These are phyloP conservation scores for Paecilomyces sp. DNA, from an alignment of 2,329 filamentous ascomycete genomes.

Conservation along the genomic window DNA sequence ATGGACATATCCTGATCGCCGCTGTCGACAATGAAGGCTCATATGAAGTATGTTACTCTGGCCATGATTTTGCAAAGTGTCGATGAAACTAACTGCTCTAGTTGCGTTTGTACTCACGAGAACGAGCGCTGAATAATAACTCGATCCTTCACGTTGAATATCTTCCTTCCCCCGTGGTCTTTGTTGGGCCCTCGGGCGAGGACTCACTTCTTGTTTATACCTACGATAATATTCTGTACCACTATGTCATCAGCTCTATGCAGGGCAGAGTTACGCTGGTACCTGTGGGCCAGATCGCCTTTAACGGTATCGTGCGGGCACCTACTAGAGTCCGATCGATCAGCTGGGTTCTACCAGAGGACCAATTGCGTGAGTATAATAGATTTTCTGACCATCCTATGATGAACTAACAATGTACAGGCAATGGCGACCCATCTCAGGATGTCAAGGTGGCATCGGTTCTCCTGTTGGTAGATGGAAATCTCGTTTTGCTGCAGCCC, in stretches of 20 bases:
- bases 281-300: slow-evolving; percentile 95
- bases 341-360: slow-evolving; percentile 91
- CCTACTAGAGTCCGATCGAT: slow-evolving; percentile 86
- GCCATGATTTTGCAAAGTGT: background rate
- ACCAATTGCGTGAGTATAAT: slow-evolving; percentile 59
- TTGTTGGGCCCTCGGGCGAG: slow-evolving; percentile 81
- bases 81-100: slow-evolving; percentile 22
- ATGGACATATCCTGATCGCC: slow-evolving; percentile 88
- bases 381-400: background rate
- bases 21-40: slow-evolving; percentile 79
- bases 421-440: slow-evolving; percentile 86
- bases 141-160: slow-evolving; percentile 69
- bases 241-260: slow-evolving; percentile 77
- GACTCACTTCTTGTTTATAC: slow-evolving; percentile 96
- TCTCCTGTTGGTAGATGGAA: slow-evolving; percentile 93
- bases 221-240: slow-evolving; percentile 90
- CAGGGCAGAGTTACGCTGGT: slow-evolving; percentile 68
- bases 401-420: slow-evolving; percentile 24
- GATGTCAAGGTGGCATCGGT: slow-evolving; percentile 92
- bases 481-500: slow-evolving; percentile 85
- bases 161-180: slow-evolving; percentile 78
- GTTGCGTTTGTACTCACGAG: slow-evolving; percentile 86
- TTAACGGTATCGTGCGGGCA: slow-evolving; percentile 91
- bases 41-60: slow-evolving; percentile 53
- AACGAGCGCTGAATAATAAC: slow-evolving; percentile 66